Evolutionary conservation across 1,139 yeast genomes (phyloP).

Genomic region (Meyerozyma carpophila): DNA sequence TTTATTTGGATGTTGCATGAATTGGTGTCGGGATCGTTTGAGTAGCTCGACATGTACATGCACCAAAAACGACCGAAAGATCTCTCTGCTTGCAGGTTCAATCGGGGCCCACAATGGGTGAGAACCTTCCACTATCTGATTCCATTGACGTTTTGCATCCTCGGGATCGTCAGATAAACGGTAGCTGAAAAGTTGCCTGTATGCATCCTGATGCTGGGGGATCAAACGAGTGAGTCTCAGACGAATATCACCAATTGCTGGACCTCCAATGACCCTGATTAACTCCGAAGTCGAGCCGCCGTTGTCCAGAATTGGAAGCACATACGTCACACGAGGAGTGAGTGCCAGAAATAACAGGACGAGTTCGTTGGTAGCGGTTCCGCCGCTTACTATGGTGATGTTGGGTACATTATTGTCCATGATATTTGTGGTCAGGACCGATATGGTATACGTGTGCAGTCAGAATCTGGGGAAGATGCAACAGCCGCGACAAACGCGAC

Average conservation of each 20-base stretch:
- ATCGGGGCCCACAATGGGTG: constrained; percentile 65
- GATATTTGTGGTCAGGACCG: neutral
- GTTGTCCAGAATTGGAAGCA: constrained; percentile 84
- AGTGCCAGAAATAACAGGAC: constrained; percentile 43
- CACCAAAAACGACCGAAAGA: constrained; percentile 70
- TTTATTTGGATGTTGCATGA: constrained; percentile 27
- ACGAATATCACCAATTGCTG: constrained; percentile 90
- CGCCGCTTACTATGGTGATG: constrained; percentile 60
- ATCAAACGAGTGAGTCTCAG: constrained; percentile 76
- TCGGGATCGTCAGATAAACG: constrained; percentile 51
- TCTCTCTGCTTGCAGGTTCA: constrained; percentile 62
- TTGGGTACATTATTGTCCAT: constrained; percentile 1
- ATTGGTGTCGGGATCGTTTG: constrained; percentile 53
- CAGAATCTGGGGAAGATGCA: neutral
- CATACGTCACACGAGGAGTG: constrained; percentile 47
- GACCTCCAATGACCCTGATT: constrained; percentile 86
- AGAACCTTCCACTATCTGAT: constrained; percentile 69
- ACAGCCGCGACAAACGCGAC: neutral
- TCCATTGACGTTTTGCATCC: constrained; percentile 71
- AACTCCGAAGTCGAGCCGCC: constrained; percentile 95
- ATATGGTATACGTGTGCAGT: neutral
- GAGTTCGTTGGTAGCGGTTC: constrained; percentile 69
- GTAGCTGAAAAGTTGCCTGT: constrained; percentile 50
- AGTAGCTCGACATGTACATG: constrained; percentile 75
- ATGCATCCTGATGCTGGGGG: constrained; percentile 38